Percentiles rank a stretch among this genome's conserved stretches.
Conservation (phyloP, 2,329 filamentous ascomycete genomes). For the Colletotrichum tropicicola region DNA sequence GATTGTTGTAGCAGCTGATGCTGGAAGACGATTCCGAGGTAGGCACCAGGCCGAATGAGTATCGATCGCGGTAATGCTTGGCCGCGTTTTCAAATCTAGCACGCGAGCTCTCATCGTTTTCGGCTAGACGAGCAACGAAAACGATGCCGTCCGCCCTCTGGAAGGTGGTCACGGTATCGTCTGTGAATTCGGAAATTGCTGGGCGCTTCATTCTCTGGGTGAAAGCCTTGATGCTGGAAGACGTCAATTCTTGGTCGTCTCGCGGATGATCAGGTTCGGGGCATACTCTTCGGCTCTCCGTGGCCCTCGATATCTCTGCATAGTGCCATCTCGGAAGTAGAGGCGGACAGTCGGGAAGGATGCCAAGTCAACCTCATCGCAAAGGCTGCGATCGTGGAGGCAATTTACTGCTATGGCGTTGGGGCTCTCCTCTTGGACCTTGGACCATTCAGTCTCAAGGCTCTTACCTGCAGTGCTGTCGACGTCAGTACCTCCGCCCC, state of each 20-base stretch:
- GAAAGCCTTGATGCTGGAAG: slow-evolving; percentile 42
- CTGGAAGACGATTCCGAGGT: not conserved
- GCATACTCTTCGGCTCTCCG: slow-evolving; percentile 47
- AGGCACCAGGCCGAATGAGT: slow-evolving; percentile 45
- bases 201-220: slow-evolving; percentile 38
- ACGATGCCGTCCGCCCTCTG: slow-evolving; percentile 48
- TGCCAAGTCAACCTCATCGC: slow-evolving; percentile 48
- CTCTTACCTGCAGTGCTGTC: slow-evolving; percentile 13
- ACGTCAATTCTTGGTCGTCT: not conserved
- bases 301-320: slow-evolving; percentile 52
- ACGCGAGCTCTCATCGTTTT: slow-evolving; percentile 37
- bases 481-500: not conserved
- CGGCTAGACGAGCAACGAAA: slow-evolving; percentile 47
- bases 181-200: too few species aligned
- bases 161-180: slow-evolving; percentile 36
- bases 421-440: not conserved
- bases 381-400: slow-evolving; percentile 41
- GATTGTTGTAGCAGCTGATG: slow-evolving; percentile 48
- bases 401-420: slow-evolving; percentile 47
- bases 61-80: slow-evolving; percentile 45
- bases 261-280: too few species aligned
- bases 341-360: slow-evolving; percentile 57
- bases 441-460: slow-evolving; percentile 31
- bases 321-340: slow-evolving; percentile 43
- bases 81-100: slow-evolving; percentile 43